Evolutionary conservation across 2,329 filamentous ascomycete species (phyloP), one percentile per base, ranked within the genome.

Genomic region (Sporothrix euskadiensis): DNA sequence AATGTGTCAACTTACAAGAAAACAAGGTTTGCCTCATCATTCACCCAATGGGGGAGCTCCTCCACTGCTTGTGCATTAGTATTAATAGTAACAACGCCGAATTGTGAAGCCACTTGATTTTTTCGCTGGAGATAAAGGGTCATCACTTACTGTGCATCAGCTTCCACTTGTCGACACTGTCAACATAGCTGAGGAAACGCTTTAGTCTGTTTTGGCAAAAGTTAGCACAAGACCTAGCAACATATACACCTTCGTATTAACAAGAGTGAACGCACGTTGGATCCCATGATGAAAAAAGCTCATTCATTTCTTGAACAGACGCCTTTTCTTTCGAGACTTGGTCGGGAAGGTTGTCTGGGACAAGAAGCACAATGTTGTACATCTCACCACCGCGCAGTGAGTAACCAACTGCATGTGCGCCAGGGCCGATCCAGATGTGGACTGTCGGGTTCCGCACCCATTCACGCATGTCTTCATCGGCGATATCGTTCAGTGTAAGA

Each of bases 201-300:
- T 9, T 41, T 7, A 63, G 19, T n/a, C 59, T 44, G 14, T 41
- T 41, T 4, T 4, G 52, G 8, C 22, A 56, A 22, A 7, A 26
- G 35, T 22, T n/a, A 65, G n/a, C 0, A 14, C 2, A n/a, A 22
- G 59, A n/a, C 4, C 5, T 16, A 22, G 7, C 12, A 22, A 41
- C 8, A 41, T 14, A 22, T 22, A 19, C 8, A 12, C 19, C 5
- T 7, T 19, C 22, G 35, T 5, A 63, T 41, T 16, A 22, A 65
- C 3, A n/a, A 26, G 3, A 6, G 9, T 26, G 6, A 35, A n/a
- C 59, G 1, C 22, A 44, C 35, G 35, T 65, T 65, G 80, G 77
- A 39, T 82, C 80, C 82, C 82, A 83, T 14, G 71, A 73, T 0
- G 61, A 69, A 69, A 83, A 83, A 7, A 81, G 79, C 22, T 75